phyloP scores from a whole-genome alignment of 1,139 yeast genomes.

The Candida sp. region DNA sequence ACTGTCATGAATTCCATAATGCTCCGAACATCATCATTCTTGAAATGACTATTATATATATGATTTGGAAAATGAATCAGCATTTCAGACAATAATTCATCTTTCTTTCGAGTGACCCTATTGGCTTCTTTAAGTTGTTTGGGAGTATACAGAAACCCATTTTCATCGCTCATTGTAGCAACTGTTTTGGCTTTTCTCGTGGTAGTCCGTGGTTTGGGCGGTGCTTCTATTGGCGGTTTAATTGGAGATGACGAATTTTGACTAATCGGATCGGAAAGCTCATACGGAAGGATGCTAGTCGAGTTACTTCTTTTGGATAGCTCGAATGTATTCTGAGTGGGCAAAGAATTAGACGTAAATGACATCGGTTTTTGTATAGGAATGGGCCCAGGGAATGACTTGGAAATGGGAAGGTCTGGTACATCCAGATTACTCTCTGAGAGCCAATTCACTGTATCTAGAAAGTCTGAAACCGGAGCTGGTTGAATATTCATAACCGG shows the following conservation, averaged over 20 bases:
- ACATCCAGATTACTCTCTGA: conserved; percentile 9
- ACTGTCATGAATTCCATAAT: not conserved
- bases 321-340: too few relatives aligned
- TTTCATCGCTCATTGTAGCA: conserved; percentile 1
- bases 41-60: not conserved
- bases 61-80: conserved; percentile 25
- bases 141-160: conserved; percentile 13
- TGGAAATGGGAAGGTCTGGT: not conserved
- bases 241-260: conserved; percentile 8
- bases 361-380: not conserved
- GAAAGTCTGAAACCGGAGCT: conserved; percentile 3
- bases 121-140: conserved; percentile 49
- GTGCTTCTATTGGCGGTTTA: conserved; percentile 3
- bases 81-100: conserved; percentile 51
- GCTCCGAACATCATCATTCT: not conserved
- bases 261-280: conserved; percentile 7
- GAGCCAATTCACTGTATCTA: conserved; percentile 9
- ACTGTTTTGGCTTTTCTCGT: conserved; percentile 1
- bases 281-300: not conserved
- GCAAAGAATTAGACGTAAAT: too few relatives aligned
- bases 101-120: conserved; percentile 43
- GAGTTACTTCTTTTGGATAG: not conserved
- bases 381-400: conserved; percentile 3
- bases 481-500: too few relatives aligned
- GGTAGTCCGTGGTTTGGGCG: conserved; percentile 5